Conservation (phyloP, 2,329 filamentous ascomycete species). For the Ophiosphaerella narmari region DNA sequence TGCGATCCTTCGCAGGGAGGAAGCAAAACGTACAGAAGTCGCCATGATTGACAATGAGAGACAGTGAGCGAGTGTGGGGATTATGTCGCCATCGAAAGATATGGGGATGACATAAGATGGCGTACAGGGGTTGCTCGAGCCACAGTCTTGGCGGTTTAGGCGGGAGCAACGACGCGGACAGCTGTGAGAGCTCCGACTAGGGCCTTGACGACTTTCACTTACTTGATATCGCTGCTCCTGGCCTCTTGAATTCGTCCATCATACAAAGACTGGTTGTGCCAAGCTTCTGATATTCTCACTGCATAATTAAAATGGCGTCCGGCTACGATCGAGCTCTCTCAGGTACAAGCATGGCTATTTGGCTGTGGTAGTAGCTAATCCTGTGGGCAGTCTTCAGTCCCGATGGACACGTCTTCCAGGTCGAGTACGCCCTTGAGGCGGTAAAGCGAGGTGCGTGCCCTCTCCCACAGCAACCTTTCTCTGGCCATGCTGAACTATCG, state of each 20-base stretch:
- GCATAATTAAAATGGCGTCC: conserved; percentile 70
- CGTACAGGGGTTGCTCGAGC: conserved; percentile 28
- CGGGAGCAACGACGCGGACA: conserved; percentile 46
- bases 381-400: conserved; percentile 84
- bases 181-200: conserved; percentile 41
- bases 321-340: conserved; percentile 99
- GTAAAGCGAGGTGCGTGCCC: conserved; percentile 85
- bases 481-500: conserved; percentile 17
- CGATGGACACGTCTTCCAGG: conserved; percentile 99
- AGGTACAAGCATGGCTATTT: conserved; percentile 65
- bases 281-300: neutral
- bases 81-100: conserved; percentile 17
- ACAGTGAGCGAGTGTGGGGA: conserved; percentile 25
- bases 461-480: neutral
- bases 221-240: conserved; percentile 13
- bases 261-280: neutral
- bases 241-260: conserved; percentile 4
- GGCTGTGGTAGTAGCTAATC: conserved; percentile 29
- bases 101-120: conserved; percentile 34
- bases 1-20: conserved; percentile 39
- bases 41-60: conserved; percentile 37
- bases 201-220: conserved; percentile 24
- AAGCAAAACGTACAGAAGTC: conserved; percentile 37
- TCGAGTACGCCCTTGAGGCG: conserved; percentile 98
- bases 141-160: conserved; percentile 40